Evolutionary conservation across 495 filamentous ascomycete species (phyloP), one percentile per base, ranked within the genome.

Genomic region (Bathelium albidoporum): DNA sequence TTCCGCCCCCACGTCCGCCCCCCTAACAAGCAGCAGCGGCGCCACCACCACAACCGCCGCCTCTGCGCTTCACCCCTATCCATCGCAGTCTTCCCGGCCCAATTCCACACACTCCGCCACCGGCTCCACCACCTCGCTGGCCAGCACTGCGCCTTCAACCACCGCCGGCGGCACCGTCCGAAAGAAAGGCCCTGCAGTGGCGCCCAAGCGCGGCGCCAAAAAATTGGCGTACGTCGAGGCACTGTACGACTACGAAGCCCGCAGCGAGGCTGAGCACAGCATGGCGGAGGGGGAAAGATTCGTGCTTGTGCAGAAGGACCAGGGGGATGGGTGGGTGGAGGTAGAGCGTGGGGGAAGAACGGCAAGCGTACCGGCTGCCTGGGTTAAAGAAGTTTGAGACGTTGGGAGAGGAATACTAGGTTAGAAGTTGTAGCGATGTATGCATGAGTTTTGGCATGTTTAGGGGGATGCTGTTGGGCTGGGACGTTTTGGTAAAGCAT

Each of bases 191-290:
- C 94, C 94, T 0, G 91, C 87, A 0, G 94, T 98, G 16, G 95
- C 92, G 26, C 94, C 94, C 11, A 87, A 88, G 67, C 83, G 93
- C 10, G 93, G 92, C 11, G 94, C 91, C 16, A 96, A 95, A 85
- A 95, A 95, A 69, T 76, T 96, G n/a, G 88, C 88, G 70, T 95
- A 97, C 66, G 92, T 94, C 7, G 89, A 95, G 72, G 94, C 94
- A 1, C 43, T 97, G 72, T 98, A 97, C 70, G 90, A 93, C 32
- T 98, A 98, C 71, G 79, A 86, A 64, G 90, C 93, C 9, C 83
- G 88, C 65, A 91, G 86, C 69, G 90, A 94, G 39, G 83, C 83
- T 32, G 94, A 98, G 74, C 90, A 89, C 77, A 89, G 79, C 71
- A 98, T 98, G 89, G 65, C 71, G 2, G 94, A 94, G 75, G 94